Conservation (phyloP, 1,284 basidiomycete genomes). For the Rhodofomes roseus region DNA sequence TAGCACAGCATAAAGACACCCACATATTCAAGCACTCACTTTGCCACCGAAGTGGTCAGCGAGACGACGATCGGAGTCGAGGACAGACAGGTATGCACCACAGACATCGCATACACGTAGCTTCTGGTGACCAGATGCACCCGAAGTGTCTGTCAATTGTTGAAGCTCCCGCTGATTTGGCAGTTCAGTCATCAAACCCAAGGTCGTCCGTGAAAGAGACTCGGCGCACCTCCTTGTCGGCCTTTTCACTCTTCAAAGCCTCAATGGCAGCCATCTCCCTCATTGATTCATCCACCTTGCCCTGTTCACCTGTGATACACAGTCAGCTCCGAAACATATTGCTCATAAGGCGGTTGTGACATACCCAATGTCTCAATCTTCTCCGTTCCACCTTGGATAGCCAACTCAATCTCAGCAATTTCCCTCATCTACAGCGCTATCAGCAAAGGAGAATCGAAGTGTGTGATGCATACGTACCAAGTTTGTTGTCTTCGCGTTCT, state of each 20-base stretch:
- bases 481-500: constrained; percentile 98
- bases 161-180: constrained; percentile 79
- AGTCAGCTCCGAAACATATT: not conserved
- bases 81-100: constrained; percentile 95
- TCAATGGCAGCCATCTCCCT: constrained; percentile 96
- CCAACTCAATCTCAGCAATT: constrained; percentile 98
- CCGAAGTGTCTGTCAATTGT: constrained; percentile 95
- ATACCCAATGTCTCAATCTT: constrained; percentile 93
- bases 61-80: constrained; percentile 97
- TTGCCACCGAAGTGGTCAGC: constrained; percentile 99
- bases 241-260: constrained; percentile 94
- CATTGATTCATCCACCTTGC: constrained; percentile 98
- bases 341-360: constrained; percentile 2
- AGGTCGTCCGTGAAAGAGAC: not conserved
- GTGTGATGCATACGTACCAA: constrained; percentile 49
- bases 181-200: not conserved
- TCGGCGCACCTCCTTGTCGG: constrained; percentile 83
- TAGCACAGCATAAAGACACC: not conserved
- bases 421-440: constrained; percentile 79
- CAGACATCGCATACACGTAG: constrained; percentile 99
- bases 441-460: not conserved
- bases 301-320: constrained; percentile 74
- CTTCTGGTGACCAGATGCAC: constrained; percentile 98
- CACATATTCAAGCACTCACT: constrained; percentile 38
- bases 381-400: constrained; percentile 96